A percentile compares a stretch with the other conserved stretches of the same genome.
These are phyloP conservation scores for Rhypophila decipiens DNA, from an alignment of 495 filamentous ascomycete genomes.

Conservation along the genomic window DNA sequence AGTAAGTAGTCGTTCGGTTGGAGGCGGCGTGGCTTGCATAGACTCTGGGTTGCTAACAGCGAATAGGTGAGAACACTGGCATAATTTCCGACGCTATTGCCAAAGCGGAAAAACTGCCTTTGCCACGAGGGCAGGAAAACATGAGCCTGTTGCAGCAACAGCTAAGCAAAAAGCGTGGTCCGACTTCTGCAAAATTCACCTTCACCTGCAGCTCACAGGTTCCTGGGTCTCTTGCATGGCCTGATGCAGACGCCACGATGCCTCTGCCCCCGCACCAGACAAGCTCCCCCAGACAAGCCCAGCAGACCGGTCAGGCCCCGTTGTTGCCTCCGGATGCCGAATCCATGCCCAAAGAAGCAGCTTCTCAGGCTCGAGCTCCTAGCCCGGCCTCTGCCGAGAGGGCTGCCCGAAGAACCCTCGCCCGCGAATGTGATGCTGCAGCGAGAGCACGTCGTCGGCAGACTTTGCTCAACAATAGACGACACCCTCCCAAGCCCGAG, in stretches of 20 bases:
- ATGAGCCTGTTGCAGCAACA: slow-evolving; percentile 70
- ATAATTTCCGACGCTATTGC: slow-evolving; percentile 89
- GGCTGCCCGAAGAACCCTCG: slow-evolving; percentile 13
- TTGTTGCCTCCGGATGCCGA: slow-evolving; percentile 2
- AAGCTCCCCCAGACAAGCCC: slow-evolving; percentile 3
- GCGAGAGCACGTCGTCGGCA: slow-evolving; percentile 35
- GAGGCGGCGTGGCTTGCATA: neutral
- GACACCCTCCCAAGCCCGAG: slow-evolving; percentile 64
- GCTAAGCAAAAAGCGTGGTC: slow-evolving; percentile 49
- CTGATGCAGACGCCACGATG: slow-evolving; percentile 46
- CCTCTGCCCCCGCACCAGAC: slow-evolving; percentile 4
- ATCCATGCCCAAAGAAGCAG: slow-evolving; percentile 6
- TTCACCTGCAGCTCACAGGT: slow-evolving; percentile 72
- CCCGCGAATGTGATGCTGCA: slow-evolving; percentile 16
- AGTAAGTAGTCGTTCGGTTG: slow-evolving; percentile 32
- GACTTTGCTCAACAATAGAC: slow-evolving; percentile 55
- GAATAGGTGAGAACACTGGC: slow-evolving; percentile 51
- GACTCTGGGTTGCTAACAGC: neutral
- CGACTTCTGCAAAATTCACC: slow-evolving; percentile 77
- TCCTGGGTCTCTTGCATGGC: slow-evolving; percentile 41
- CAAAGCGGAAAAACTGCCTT: slow-evolving; percentile 67
- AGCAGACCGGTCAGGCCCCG: slow-evolving; percentile 6
- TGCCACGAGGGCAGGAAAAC: slow-evolving; percentile 60
- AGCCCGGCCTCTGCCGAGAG: slow-evolving; percentile 9
- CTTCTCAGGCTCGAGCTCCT: neutral